A percentile compares a stretch with the other conserved stretches of the same genome.
These are phyloP conservation scores for Agapanthus africanus DNA, from an alignment of 106 monocot genomes.

Conservation along the genomic window DNA sequence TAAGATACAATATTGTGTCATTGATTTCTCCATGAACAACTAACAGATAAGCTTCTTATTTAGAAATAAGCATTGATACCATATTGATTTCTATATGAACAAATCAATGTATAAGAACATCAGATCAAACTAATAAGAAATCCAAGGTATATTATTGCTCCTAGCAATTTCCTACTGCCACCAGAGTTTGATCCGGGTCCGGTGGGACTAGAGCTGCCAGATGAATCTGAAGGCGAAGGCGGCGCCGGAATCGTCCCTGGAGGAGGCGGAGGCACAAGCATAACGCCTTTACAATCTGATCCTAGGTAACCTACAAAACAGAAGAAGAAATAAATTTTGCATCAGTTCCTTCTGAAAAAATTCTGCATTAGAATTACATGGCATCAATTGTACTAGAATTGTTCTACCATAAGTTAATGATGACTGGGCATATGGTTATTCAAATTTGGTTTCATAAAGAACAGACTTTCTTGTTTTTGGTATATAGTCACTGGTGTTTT, in stretches of 20 bases:
- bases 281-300: slow-evolving; percentile 1
- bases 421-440: too few species aligned
- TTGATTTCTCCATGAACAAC: too few species aligned
- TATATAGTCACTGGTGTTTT: too few species aligned
- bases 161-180: background rate
- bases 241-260: background rate
- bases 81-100: background rate
- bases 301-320: slow-evolving; percentile 1
- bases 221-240: background rate
- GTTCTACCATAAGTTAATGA: too few species aligned
- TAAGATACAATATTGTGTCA: too few species aligned
- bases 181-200: background rate
- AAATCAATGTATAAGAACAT: background rate
- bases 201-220: background rate
- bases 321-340: background rate
- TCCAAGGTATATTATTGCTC: background rate
- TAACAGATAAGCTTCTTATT: background rate
- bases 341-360: too few species aligned
- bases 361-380: too few species aligned
- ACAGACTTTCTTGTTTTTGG: too few species aligned
- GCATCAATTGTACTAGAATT: too few species aligned
- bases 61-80: background rate
- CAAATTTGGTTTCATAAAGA: too few species aligned
- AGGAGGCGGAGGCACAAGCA: background rate
- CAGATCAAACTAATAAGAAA: background rate